phyloP scores from a whole-genome alignment of 306 rosid genomes.

The Begonia masoniana region DNA sequence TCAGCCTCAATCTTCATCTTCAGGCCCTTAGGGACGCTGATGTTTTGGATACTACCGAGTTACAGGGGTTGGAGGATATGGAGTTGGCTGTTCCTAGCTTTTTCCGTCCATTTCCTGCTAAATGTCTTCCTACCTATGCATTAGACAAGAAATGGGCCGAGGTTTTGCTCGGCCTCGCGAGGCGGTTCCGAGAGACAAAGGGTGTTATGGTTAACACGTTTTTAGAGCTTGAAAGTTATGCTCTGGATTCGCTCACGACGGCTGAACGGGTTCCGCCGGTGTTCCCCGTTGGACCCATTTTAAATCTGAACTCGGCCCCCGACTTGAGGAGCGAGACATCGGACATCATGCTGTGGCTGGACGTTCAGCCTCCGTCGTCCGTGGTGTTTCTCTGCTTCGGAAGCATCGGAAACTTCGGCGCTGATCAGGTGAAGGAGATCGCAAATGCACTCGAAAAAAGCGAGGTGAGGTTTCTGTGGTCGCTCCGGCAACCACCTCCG shows the following conservation, averaged over 20 bases:
- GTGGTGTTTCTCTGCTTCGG: constrained; percentile 33
- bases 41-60: not conserved
- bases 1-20: constrained; percentile 8
- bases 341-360: constrained; percentile 14
- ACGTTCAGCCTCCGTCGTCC: constrained; percentile 15
- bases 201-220: constrained; percentile 41
- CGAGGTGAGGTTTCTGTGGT: constrained; percentile 7
- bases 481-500: not conserved
- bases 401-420: constrained; percentile 14
- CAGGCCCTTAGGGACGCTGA: not conserved
- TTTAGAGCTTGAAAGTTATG: constrained; percentile 32
- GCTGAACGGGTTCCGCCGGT: not conserved
- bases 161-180: not conserved
- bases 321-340: too few relatives aligned
- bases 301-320: too few relatives aligned
- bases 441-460: constrained; percentile 16
- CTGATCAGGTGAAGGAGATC: constrained; percentile 10
- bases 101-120: constrained; percentile 12
- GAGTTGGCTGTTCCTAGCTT: constrained; percentile 5
- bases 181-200: constrained; percentile 12
- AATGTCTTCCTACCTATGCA: not conserved
- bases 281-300: constrained; percentile 12
- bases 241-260: constrained; percentile 11
- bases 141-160: not conserved
- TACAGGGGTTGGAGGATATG: not conserved